Evolutionary conservation across 129 eudicot species (phyloP).

Genomic region (Sambucus nigra): DNA sequence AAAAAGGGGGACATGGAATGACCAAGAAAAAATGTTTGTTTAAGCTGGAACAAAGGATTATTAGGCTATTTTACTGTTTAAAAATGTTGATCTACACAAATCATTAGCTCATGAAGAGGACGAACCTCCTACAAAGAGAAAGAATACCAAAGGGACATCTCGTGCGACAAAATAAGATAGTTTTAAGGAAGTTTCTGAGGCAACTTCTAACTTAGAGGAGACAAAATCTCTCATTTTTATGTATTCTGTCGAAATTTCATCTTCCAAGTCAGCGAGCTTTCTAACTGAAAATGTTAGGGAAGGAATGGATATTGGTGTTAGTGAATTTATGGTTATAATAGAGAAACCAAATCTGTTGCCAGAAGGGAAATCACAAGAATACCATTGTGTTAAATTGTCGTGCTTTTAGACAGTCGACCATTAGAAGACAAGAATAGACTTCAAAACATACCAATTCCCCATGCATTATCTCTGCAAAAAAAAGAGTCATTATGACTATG

Average conservation of each 20-base stretch:
- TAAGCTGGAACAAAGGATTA: no score
- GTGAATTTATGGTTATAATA: conserved; percentile 6
- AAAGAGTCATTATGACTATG: no score
- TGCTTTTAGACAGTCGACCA: no score
- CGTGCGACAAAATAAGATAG: background rate
- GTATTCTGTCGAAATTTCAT: conserved; percentile 6
- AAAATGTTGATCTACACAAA: conserved; percentile 19
- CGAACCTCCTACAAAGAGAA: background rate
- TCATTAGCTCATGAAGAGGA: conserved; percentile 11
- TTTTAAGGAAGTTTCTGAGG: conserved; percentile 8
- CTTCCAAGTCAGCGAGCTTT: conserved; percentile 11
- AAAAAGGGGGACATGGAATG: no score
- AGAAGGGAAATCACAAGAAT: no score
- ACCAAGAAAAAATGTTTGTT: no score
- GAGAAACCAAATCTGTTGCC: background rate
- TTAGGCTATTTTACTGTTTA: no score
- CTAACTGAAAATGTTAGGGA: conserved; percentile 5
- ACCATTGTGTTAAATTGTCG: no score
- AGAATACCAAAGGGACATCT: background rate
- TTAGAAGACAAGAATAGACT: no score
- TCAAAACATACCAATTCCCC: no score
- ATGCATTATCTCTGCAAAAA: no score
- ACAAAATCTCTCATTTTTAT: conserved; percentile 1
- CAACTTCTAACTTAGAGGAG: conserved; percentile 5
- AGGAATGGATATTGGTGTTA: conserved; percentile 11